Evolutionary conservation across 163 green algal species (phyloP).

Genomic region (Chlamydomonas reinhardtii): DNA sequence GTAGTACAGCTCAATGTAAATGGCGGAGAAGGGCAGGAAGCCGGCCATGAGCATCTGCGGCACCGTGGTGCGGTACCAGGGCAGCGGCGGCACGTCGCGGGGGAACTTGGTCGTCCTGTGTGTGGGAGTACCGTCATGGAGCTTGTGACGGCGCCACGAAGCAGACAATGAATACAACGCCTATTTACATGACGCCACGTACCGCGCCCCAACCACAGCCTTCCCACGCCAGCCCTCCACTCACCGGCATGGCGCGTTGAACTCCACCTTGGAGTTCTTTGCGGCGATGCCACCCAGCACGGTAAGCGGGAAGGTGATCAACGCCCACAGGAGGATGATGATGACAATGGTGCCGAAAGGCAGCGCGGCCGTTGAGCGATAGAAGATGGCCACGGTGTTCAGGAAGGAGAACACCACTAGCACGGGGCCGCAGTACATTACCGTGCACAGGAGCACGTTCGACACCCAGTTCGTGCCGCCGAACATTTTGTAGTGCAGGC

Average conservation of each 20-base stretch:
- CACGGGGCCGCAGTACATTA: slow-evolving; percentile 94
- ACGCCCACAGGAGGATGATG: slow-evolving; percentile 93
- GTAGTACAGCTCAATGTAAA: slow-evolving; percentile 99
- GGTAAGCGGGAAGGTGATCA: slow-evolving; percentile 97
- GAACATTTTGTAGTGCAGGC: slow-evolving; percentile 87
- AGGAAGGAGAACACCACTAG: slow-evolving; percentile 90
- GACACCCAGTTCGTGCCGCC: slow-evolving; percentile 91
- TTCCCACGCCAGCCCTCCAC: too few species aligned
- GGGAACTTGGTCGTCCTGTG: slow-evolving; percentile 91
- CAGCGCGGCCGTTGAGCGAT: slow-evolving; percentile 79
- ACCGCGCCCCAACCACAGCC: too few species aligned
- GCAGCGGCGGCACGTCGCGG: slow-evolving; percentile 90
- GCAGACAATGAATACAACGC: not conserved
- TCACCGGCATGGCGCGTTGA: slow-evolving; percentile 75
- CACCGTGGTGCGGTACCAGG: slow-evolving; percentile 93
- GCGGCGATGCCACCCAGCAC: slow-evolving; percentile 92
- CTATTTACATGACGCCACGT: not conserved
- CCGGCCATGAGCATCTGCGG: slow-evolving; percentile 97
- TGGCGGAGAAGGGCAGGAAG: slow-evolving; percentile 98
- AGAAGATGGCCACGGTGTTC: slow-evolving; percentile 90
- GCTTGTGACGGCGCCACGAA: too few species aligned
- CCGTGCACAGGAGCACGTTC: slow-evolving; percentile 91
- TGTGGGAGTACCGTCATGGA: too few species aligned
- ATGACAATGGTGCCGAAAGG: slow-evolving; percentile 93
- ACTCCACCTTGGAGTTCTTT: slow-evolving; percentile 92